phyloP scores from a whole-genome alignment of 2,329 filamentous ascomycete genomes.

The Xylaria sp. region DNA sequence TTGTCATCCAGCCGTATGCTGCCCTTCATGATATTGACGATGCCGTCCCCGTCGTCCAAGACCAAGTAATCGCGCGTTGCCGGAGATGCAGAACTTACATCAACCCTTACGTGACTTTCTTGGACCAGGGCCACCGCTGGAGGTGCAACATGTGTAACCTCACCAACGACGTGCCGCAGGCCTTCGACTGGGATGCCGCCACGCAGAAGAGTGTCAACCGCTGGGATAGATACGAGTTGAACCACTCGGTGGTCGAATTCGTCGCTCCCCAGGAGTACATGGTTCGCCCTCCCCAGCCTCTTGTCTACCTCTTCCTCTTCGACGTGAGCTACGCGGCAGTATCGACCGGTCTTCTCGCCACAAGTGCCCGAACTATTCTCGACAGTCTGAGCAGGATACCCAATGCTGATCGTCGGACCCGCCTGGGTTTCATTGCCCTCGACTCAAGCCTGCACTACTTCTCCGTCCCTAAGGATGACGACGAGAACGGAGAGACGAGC shows the following conservation, averaged over 20 bases:
- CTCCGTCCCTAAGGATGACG: constrained; percentile 80
- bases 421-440: constrained; percentile 90
- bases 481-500: constrained; percentile 75
- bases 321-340: constrained; percentile 90
- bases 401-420: constrained; percentile 90
- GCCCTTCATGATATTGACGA: constrained; percentile 91
- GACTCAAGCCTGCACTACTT: constrained; percentile 96
- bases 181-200: constrained; percentile 95
- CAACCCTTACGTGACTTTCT: constrained; percentile 93
- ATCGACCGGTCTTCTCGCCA: constrained; percentile 84
- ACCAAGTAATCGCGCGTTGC: constrained; percentile 96
- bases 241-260: constrained; percentile 95
- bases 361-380: constrained; percentile 84
- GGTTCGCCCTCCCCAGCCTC: constrained; percentile 91
- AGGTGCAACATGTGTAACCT: constrained; percentile 99
- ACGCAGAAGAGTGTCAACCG: constrained; percentile 86
- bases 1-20: constrained; percentile 93
- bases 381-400: constrained; percentile 95
- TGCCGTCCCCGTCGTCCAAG: constrained; percentile 82
- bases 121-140: constrained; percentile 97
- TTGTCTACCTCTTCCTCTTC: constrained; percentile 93
- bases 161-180: constrained; percentile 97
- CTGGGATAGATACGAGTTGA: constrained; percentile 88
- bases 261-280: constrained; percentile 99
- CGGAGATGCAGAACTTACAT: constrained; percentile 95